Base-by-base conservation (phyloP, 371 early-diverging fungal genomes). In the Nematocida displodere region DNA sequence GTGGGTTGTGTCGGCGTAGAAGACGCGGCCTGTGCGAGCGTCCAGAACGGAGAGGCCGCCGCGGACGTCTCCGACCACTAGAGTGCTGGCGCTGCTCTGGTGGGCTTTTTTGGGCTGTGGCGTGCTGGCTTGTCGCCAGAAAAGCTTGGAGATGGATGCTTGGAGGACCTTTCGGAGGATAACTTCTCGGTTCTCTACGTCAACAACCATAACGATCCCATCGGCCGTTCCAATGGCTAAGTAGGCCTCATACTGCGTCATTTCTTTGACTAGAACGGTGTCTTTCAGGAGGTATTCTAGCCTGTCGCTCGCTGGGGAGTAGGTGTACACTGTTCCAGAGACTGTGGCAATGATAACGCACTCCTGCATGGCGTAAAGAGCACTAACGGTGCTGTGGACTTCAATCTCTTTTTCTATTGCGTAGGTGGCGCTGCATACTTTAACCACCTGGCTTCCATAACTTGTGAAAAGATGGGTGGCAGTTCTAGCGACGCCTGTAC, bases 191-290 rank as follows among this genome's bases (percentile, higher is more conserved):
- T n/a, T 26, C 5, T 49, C 7, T 33, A 61, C 28, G 33, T 71
- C 52, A 13, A 66, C 47, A 13, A 47, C 13, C 24, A 71, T 47
- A 24, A 71, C 61, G 13, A 42, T 20, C 4, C 75, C 75, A 3
- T 71, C 75, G 7, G 75, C 39, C 17, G 61, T 61, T 13, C 75
- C 75, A 3, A 58, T 0, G 24, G 34, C 62, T 28, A 62, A 28
- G 28, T 39, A 7, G 4, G 5, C 46, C 5, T 37, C 5, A 36
- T 28, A 47, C 46, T 17, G 8, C 11, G 7, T 28, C 49, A 62
- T 62, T 37, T 4, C 22, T 39, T 39, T 62, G 15, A 62, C 29
- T 29, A 62, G 4, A 7, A 13, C 5, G 26, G 22, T 15, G 24
- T 26, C 62, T 62, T 62, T 62, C 37, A 62, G 11, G 11, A 62